Evolutionary conservation across 306 rosid genomes (phyloP).

Genomic region (Gleditsia sinensis): DNA sequence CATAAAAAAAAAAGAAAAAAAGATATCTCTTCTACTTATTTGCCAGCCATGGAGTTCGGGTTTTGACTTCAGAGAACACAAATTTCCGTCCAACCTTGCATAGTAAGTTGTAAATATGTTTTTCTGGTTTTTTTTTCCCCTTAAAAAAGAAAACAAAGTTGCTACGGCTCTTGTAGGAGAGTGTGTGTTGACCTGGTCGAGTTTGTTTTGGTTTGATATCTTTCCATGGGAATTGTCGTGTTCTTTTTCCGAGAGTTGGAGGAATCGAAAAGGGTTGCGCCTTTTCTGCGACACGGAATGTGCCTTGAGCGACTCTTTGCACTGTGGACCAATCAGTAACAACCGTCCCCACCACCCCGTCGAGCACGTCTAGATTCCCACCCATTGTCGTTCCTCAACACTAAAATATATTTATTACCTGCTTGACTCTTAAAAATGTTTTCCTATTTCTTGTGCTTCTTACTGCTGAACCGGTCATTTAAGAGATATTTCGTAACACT

Average conservation of each 20-base stretch:
- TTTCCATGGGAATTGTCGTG: constrained; percentile 6
- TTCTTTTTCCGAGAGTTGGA: not conserved
- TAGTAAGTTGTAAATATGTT: not conserved
- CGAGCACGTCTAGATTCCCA: constrained; percentile 13
- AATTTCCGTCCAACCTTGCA: too few species aligned
- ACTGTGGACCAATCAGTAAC: not conserved
- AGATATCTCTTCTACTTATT: too few species aligned
- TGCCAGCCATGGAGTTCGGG: too few species aligned
- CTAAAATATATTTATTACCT: not conserved
- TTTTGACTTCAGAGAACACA: too few species aligned
- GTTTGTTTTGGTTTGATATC: not conserved
- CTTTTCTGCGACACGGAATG: not conserved
- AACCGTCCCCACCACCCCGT: constrained; percentile 25
- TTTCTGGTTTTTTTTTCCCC: too few species aligned
- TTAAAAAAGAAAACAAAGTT: too few species aligned
- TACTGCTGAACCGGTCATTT: not conserved
- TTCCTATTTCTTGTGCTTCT: not conserved
- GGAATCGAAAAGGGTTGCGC: not conserved
- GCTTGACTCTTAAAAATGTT: not conserved
- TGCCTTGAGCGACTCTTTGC: constrained; percentile 4
- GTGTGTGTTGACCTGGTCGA: constrained; percentile 24
- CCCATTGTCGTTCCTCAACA: not conserved
- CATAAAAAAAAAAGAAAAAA: too few species aligned
- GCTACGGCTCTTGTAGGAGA: not conserved
- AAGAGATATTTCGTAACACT: not conserved